Evolutionary conservation across 225 moss, liverwort and hornwort species (phyloP).

Genomic region (Pleurozium schreberi): DNA sequence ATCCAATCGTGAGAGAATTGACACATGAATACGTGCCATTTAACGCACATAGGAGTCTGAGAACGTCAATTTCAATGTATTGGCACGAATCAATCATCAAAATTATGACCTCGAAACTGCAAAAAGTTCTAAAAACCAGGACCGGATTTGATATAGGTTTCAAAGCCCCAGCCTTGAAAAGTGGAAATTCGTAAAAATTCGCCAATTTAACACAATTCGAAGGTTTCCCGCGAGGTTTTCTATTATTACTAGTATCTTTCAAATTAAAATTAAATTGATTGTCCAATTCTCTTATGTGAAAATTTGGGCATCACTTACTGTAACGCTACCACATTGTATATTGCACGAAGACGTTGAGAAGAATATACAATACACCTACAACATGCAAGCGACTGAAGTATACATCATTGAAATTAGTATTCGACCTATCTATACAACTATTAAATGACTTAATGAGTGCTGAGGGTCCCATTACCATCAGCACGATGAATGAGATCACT

Average conservation of each 20-base stretch:
- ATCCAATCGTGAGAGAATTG: background rate
- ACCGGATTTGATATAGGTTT: background rate
- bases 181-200: background rate
- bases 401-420: background rate
- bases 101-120: background rate
- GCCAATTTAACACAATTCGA: background rate
- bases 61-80: background rate
- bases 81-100: background rate
- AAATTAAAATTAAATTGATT: background rate
- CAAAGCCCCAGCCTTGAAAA: background rate
- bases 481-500: conserved; percentile 88
- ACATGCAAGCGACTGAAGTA: background rate
- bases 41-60: background rate
- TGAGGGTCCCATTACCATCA: conserved; percentile 43
- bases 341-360: background rate
- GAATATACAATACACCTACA: background rate
- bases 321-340: background rate
- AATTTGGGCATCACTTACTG: background rate
- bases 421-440: background rate
- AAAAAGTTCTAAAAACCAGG: background rate
- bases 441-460: background rate
- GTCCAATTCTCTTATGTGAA: background rate
- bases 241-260: background rate
- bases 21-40: background rate
- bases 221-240: background rate